Evolutionary conservation across 306 rosid species (phyloP).

Genomic region (Myrica gale): DNA sequence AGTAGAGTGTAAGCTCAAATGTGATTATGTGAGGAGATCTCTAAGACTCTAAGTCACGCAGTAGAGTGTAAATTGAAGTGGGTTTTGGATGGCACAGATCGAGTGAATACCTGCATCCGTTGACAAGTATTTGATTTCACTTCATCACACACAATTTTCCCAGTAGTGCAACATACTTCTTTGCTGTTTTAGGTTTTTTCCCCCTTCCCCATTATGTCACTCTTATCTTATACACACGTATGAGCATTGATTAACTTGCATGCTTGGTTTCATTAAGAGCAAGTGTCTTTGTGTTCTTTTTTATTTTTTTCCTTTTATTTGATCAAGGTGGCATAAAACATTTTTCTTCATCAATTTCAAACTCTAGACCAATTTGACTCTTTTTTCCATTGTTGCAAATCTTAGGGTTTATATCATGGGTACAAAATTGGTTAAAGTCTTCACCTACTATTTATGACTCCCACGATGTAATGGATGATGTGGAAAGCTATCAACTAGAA

Average conservation of each 20-base stretch:
- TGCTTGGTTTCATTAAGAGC: not conserved
- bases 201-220: not conserved
- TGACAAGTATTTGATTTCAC: no score
- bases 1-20: conserved; percentile 34
- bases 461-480: no score
- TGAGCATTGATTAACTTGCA: not conserved
- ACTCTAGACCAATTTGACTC: not conserved
- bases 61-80: conserved; percentile 19
- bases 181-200: not conserved
- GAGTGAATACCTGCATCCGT: not conserved
- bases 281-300: not conserved
- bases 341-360: conserved; percentile 4
- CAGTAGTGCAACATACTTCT: not conserved
- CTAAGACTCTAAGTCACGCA: not conserved
- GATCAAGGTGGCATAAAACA: not conserved
- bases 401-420: conserved; percentile 94
- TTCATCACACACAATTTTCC: not conserved
- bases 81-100: conserved; percentile 22
- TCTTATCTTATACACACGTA: not conserved
- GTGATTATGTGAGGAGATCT: not conserved
- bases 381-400: conserved; percentile 14
- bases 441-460: no score
- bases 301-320: not conserved
- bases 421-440: no score
- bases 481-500: no score